Evolutionary conservation across 805 yeast genomes (phyloP), one percentile per base, ranked within the genome.

Genomic region (Saturnispora mendoncae): DNA sequence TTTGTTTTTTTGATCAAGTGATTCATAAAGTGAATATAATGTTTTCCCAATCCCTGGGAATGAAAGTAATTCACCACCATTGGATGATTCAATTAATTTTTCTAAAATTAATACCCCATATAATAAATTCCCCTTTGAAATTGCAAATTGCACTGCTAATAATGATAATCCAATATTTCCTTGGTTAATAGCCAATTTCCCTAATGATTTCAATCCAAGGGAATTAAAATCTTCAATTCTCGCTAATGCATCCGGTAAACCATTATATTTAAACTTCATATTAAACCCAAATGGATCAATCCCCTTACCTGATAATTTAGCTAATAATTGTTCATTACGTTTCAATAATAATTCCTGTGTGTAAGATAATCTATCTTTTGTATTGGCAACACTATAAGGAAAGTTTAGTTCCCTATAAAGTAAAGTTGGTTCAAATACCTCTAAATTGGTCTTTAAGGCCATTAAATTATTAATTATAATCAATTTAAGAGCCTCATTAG

Each of bases 21-120:
- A 45, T 46, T 74, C 80, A 54, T 72, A 75, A 6, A 79, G 52
- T 12, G 73, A 63, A 8, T 71, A 62, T 23, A 78, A 57, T 4
- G 70, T 58, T 21, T 76, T 74, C 30, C 72, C 62, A 34, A 80
- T 54, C 4, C 74, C 73, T 3, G 84, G 80, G 4, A 51, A 43
- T 4, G 54, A 33, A 20, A 50, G 38, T 12, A 40, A 15, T 9
- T 36, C 46, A 15, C 36, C 13, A 12, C 46, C 26, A 15, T n/a
- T n/a, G n/a, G n/a, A n/a, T n/a, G 44, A 38, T 2, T 36, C 15
- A 2, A 43, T 39, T 9, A 54, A 23, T 21, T 54, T 50, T 50
- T 71, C 73, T 35, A 73, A 54, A 6, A 65, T 43, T 7, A 52
- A 33, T 10, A 58, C 54, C 1, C 71, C 65, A 33, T 60, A 57